These are phyloP conservation scores for Trypanosoma vivax DNA, from an alignment of 208 protist species.

Conservation along the genomic window DNA sequence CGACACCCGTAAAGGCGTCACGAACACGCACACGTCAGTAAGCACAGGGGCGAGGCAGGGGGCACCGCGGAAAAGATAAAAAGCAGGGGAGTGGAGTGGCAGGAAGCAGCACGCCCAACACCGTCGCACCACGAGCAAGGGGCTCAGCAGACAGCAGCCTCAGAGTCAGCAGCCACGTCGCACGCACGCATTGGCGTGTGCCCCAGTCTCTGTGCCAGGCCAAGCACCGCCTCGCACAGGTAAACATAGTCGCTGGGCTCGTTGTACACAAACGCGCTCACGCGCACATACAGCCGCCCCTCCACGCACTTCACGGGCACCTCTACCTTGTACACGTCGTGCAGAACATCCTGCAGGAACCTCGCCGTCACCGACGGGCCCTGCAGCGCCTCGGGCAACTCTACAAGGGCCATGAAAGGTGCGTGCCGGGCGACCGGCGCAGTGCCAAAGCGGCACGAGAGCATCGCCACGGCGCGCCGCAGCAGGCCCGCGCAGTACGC, in stretches of 20 bases:
- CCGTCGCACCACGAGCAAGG: no score
- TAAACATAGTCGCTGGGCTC: constrained; percentile 75
- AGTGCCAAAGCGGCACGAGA: constrained; percentile 52
- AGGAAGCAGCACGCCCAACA: no score
- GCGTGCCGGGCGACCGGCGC: constrained; percentile 57
- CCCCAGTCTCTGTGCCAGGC: constrained; percentile 29
- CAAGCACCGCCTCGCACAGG: constrained; percentile 64
- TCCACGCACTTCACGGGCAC: constrained; percentile 86
- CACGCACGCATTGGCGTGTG: not conserved
- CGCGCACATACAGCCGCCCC: constrained; percentile 65
- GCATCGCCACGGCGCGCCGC: constrained; percentile 45
- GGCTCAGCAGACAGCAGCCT: no score
- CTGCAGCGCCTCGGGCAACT: constrained; percentile 72
- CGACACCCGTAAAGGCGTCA: no score
- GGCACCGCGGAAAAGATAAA: no score
- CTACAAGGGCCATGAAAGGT: constrained; percentile 84
- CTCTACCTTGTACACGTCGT: constrained; percentile 73
- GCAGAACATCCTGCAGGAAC: constrained; percentile 73
- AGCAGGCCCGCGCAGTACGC: constrained; percentile 54
- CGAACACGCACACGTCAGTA: no score
- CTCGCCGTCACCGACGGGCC: constrained; percentile 52
- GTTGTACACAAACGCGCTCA: constrained; percentile 90
- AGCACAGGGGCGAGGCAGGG: no score
- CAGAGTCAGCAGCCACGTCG: no score
- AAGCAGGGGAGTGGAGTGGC: not conserved